These are phyloP conservation scores for Tricholoma flavovirens DNA, from an alignment of 768 basidiomycete species.

Conservation along the genomic window DNA sequence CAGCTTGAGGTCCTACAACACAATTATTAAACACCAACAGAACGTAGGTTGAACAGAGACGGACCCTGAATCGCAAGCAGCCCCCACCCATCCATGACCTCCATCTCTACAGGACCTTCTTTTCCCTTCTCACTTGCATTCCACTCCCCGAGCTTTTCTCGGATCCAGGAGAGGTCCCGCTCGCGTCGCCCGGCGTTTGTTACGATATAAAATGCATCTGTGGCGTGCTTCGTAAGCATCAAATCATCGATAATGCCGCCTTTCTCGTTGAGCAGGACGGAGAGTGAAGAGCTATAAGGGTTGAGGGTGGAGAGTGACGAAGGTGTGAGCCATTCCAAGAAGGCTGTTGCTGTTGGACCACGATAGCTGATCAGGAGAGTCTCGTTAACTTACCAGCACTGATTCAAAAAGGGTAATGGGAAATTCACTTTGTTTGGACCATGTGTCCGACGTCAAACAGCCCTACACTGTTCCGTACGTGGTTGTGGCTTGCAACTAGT, in stretches of 20 bases:
- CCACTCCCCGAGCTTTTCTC: constrained; percentile 66
- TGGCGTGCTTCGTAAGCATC: constrained; percentile 80
- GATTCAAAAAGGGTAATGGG: not conserved
- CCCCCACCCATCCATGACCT: constrained; percentile 80
- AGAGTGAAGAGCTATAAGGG: constrained; percentile 77
- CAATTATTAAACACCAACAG: not conserved
- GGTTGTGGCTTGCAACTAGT: constrained; percentile 83
- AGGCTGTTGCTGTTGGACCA: constrained; percentile 69
- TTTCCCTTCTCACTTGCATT: constrained; percentile 51
- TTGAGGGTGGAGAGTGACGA: constrained; percentile 66
- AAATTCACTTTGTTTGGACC: constrained; percentile 83
- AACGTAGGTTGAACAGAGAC: constrained; percentile 9
- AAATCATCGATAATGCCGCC: constrained; percentile 98
- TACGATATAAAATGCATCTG: constrained; percentile 85
- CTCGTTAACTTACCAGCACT: not conserved
- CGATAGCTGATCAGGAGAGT: constrained; percentile 51
- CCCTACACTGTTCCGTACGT: constrained; percentile 77
- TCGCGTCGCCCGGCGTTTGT: constrained; percentile 90
- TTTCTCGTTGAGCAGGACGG: constrained; percentile 78
- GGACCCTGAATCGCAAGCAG: constrained; percentile 86
- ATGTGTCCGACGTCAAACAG: constrained; percentile 98
- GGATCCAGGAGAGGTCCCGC: constrained; percentile 78
- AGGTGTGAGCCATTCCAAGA: constrained; percentile 88
- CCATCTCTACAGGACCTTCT: constrained; percentile 67
- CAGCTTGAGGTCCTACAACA: constrained; percentile 69